Evolutionary conservation across 179 eudicot genomes (phyloP).

Genomic region (Corrigiola litoralis): DNA sequence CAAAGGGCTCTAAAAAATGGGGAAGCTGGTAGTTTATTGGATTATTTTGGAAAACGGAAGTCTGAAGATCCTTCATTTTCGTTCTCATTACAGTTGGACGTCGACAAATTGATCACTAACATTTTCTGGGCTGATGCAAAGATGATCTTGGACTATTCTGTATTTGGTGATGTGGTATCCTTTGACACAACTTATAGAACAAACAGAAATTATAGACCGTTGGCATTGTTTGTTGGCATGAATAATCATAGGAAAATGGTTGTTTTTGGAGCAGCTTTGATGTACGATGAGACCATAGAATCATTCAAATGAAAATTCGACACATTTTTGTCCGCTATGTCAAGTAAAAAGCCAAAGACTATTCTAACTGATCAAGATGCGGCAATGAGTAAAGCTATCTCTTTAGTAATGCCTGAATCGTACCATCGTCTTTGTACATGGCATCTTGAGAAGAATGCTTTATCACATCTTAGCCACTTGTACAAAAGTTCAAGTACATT

Average conservation of each 20-base stretch:
- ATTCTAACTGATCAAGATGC: conserved; percentile 8
- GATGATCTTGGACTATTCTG: background rate
- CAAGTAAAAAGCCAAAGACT: conserved; percentile 2
- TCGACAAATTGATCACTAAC: no score
- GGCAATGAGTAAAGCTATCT: background rate
- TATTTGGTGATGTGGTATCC: background rate
- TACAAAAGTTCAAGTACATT: background rate
- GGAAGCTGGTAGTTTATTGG: no score
- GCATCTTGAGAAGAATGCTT: conserved; percentile 15
- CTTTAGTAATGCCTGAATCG: background rate
- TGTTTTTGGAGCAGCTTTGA: conserved; percentile 1
- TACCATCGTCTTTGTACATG: conserved; percentile 5
- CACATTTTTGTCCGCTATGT: conserved; percentile 16
- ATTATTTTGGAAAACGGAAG: no score
- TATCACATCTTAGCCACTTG: background rate
- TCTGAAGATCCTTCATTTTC: no score
- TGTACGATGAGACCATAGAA: conserved; percentile 11
- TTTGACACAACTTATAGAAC: background rate
- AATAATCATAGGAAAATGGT: conserved; percentile 8
- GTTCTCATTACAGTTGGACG: no score
- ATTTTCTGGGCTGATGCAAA: background rate
- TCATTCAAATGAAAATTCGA: conserved; percentile 15
- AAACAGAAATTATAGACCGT: background rate
- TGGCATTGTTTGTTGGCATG: background rate
- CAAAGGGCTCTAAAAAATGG: no score